phyloP scores from a whole-genome alignment of 805 yeast species.

The Saturnispora ahearnii region DNA sequence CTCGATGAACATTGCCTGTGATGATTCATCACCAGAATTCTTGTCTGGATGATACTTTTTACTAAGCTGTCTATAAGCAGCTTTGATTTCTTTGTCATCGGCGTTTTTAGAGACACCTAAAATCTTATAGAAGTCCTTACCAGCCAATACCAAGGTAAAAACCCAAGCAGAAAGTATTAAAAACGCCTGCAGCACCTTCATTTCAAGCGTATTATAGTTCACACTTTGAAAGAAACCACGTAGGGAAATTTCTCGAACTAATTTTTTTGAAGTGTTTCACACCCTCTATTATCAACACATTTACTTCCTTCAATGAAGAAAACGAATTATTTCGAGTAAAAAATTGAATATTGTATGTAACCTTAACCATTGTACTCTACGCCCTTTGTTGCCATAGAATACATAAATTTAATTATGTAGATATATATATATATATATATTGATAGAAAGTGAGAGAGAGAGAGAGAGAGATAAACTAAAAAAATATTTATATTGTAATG shows the following conservation, averaged over 20 bases:
- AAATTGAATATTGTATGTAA: neutral
- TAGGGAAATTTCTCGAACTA: neutral
- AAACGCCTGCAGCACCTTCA: neutral
- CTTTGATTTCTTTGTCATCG: slow-evolving; percentile 70
- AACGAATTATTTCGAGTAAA: neutral
- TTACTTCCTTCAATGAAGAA: neutral
- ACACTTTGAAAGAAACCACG: neutral
- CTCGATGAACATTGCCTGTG: slow-evolving; percentile 80
- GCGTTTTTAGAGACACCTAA: slow-evolving; percentile 66
- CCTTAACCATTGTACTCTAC: neutral
- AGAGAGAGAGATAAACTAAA: neutral
- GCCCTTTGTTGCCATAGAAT: neutral
- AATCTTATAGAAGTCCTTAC: slow-evolving; percentile 39
- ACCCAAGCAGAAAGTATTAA: slow-evolving; percentile 4
- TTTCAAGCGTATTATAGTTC: neutral
- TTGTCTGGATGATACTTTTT: slow-evolving; percentile 93
- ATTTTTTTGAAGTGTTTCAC: too few species aligned
- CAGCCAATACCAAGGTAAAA: slow-evolving; percentile 23
- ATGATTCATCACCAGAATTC: slow-evolving; percentile 72
- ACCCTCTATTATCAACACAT: neutral
- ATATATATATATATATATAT: too few species aligned
- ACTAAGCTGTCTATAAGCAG: slow-evolving; percentile 73
- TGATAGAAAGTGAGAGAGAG: neutral
- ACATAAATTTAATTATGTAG: neutral
- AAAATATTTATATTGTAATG: neutral